Base-by-base conservation (phyloP, 176 grass and related monocot genomes). In the Oryza rufipogon region DNA sequence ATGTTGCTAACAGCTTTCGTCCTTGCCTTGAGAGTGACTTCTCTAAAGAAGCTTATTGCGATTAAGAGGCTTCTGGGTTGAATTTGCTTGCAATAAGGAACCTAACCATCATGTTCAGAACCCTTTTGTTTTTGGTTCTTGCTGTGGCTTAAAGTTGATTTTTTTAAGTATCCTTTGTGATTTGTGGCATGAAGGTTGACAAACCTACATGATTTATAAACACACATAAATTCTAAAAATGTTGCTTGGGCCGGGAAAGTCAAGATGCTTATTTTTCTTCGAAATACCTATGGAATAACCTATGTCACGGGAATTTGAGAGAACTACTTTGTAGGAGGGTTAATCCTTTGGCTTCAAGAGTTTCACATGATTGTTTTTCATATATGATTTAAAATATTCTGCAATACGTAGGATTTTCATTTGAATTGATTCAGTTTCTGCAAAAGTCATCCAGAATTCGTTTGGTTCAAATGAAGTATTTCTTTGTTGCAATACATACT, bases 71-170 rank as follows among this genome's bases (percentile, higher is more conserved):
- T 32, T 66, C 61, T 4, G 28, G 34, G 34, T 36, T 71, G 22
- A 48, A 20, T 66, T 66, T 58, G 17, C 19, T 68, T 66, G 9
- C 52, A 77, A 51, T 71, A 71, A 20, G 13, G 33, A 61, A 76
- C 73, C 75, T 49, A 12, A 15, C 19, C 63, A 69, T 20, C 20
- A 39, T 80, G 66, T 42, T 85, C 5, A 17, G 54, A n/a, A 58
- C 17, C 19, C 19, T 2, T 20, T n/a, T 32, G 0, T n/a, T 58
- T 49, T 49, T 48, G 9, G 3, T 17, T 58, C 19, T 20, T n/a
- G 20, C 54, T 58, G 6, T 8, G 19, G 54, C 17, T 9, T 6
- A 8, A 20, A 58, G 54, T 20, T 58, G 14, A 0, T 58, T 58
- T 0, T 56, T 9, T 58, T 58, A 7, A 58, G 54, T 20, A 17